Conservation (phyloP, 2,329 filamentous ascomycete species). For the Pyrenophora teres region DNA sequence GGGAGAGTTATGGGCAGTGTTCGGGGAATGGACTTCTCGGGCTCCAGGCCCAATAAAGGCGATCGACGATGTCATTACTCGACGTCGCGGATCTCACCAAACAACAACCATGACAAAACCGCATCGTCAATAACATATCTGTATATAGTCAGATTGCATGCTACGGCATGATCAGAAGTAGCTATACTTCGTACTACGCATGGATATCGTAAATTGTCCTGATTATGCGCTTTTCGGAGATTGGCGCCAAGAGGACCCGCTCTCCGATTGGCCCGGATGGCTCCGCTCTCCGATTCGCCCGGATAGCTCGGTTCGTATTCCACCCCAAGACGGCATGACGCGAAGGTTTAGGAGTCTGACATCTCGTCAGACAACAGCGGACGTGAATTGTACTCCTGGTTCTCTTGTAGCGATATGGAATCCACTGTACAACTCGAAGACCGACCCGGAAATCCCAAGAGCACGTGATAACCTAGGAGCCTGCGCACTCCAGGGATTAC, state of each 20-base stretch:
- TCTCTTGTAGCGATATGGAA: too few relatives aligned
- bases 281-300: conserved; percentile 1
- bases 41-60: conserved; percentile 12
- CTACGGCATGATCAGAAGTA: background rate
- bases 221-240: conserved; percentile 15
- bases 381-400: too few relatives aligned
- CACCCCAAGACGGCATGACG: background rate
- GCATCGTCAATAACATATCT: background rate
- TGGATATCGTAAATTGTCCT: background rate
- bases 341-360: background rate
- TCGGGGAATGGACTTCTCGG: conserved; percentile 22
- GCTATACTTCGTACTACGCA: background rate
- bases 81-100: background rate
- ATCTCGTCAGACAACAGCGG: too few relatives aligned
- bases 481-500: too few relatives aligned
- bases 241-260: background rate
- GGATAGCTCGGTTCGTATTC: conserved; percentile 4
- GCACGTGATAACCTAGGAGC: too few relatives aligned
- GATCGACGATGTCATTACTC: conserved; percentile 23
- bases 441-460: too few relatives aligned
- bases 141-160: too few relatives aligned
- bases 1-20: conserved; percentile 15
- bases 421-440: too few relatives aligned
- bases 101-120: background rate
- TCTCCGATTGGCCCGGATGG: conserved; percentile 4